phyloP scores from a whole-genome alignment of 2,329 filamentous ascomycete genomes.

The Coniochaeta sp. region DNA sequence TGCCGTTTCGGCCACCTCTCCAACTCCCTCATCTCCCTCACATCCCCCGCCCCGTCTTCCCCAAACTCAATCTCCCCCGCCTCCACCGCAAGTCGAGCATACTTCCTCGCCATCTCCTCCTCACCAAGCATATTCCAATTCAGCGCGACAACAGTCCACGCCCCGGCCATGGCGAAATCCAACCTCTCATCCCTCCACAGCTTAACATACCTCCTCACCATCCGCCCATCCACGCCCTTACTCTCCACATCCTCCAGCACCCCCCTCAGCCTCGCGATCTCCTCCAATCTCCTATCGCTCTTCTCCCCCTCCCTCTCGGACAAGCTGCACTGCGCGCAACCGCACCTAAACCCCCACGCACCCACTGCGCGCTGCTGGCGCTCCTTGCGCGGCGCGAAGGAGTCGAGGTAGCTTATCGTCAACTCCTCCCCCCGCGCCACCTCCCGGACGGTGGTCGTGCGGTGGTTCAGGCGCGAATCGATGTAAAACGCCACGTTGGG shows the following conservation, averaged over 20 bases:
- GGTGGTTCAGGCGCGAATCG: slow-evolving; percentile 19
- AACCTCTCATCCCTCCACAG: slow-evolving; percentile 24
- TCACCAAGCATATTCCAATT: slow-evolving; percentile 26
- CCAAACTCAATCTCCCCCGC: slow-evolving; percentile 22
- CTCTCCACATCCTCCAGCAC: slow-evolving; percentile 13
- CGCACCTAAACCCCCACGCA: slow-evolving; percentile 25
- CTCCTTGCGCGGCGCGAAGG: slow-evolving; percentile 16
- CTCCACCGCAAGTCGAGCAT: slow-evolving; percentile 20
- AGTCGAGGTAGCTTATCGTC: slow-evolving; percentile 24
- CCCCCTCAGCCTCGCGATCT: slow-evolving; percentile 15
- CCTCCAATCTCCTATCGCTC: slow-evolving; percentile 20
- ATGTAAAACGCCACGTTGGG: slow-evolving; percentile 20
- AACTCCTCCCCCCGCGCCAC: slow-evolving; percentile 25
- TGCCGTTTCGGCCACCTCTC: neutral
- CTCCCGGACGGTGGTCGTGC: slow-evolving; percentile 22
- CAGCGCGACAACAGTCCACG: slow-evolving; percentile 26
- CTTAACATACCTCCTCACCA: slow-evolving; percentile 15
- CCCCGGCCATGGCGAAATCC: slow-evolving; percentile 19
- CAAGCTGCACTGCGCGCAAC: slow-evolving; percentile 20
- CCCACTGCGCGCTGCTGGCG: slow-evolving; percentile 18
- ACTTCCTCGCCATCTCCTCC: slow-evolving; percentile 18
- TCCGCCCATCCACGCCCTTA: slow-evolving; percentile 14
- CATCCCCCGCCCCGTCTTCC: slow-evolving; percentile 15
- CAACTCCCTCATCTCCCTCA: slow-evolving; percentile 1
- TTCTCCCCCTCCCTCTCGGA: slow-evolving; percentile 9